Conservation (phyloP, 768 basidiomycete species). For the Tulasnella sp. region DNA sequence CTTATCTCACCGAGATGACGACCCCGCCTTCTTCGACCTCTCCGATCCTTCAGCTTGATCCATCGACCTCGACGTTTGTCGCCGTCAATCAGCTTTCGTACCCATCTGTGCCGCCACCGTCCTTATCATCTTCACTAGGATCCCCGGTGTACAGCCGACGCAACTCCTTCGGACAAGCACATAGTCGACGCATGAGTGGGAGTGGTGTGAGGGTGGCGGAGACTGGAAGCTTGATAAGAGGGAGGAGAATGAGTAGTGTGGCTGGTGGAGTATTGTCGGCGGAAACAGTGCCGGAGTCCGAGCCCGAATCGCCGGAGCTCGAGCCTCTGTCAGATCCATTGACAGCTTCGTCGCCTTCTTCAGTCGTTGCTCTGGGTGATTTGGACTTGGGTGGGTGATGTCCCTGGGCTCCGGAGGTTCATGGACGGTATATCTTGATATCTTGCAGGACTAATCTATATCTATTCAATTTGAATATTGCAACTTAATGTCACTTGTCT, state of each 20-base stretch:
- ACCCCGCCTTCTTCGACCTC: slow-evolving; percentile 61
- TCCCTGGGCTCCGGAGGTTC: neutral
- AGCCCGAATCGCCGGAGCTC: neutral
- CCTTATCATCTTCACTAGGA: slow-evolving; percentile 66
- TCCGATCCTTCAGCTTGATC: slow-evolving; percentile 25
- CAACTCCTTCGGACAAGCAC: slow-evolving; percentile 27
- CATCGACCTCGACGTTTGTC: slow-evolving; percentile 21
- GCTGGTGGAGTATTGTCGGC: slow-evolving; percentile 1
- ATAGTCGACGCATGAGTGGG: slow-evolving; percentile 40
- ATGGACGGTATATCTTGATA: neutral
- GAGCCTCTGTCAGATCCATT: too few species aligned
- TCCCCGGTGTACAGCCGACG: slow-evolving; percentile 38
- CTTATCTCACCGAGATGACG: slow-evolving; percentile 53
- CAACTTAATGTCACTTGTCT: too few species aligned
- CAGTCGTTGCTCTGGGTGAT: neutral
- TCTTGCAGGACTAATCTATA: neutral
- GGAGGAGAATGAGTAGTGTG: neutral
- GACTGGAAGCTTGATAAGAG: slow-evolving; percentile 39
- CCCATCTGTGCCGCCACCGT: slow-evolving; percentile 75
- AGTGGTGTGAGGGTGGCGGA: slow-evolving; percentile 59
- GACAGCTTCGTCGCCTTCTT: neutral
- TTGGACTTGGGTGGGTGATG: neutral
- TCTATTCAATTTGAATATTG: neutral
- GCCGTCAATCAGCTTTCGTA: slow-evolving; percentile 47
- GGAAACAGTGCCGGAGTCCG: neutral